Conservation (phyloP, 2,329 filamentous ascomycete genomes). For the Xylariaceae sp. region DNA sequence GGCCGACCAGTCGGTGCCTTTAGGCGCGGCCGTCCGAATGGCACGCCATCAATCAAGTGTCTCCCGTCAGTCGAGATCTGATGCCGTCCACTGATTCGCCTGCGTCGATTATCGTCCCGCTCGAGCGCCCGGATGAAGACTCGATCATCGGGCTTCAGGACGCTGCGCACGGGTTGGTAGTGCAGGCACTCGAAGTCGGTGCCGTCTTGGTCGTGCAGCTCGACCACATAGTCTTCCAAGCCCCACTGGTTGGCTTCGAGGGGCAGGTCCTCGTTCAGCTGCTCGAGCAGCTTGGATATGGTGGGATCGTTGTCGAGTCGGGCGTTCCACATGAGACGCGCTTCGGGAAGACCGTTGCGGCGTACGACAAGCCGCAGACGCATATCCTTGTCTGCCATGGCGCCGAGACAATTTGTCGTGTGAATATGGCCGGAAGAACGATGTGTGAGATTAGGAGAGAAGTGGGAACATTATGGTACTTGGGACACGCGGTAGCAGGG, state of each 20-base stretch:
- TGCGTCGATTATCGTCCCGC: conserved; percentile 67
- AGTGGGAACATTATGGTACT: too few species aligned
- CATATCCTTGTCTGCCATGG: conserved; percentile 43
- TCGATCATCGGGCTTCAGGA: conserved; percentile 80
- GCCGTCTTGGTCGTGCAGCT: conserved; percentile 55
- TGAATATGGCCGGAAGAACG: too few species aligned
- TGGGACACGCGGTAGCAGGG: too few species aligned
- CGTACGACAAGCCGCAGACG: conserved; percentile 70
- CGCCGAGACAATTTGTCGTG: neutral
- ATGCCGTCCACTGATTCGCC: conserved; percentile 69
- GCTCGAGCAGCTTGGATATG: conserved; percentile 69
- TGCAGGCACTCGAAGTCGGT: conserved; percentile 80
- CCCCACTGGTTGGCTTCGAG: conserved; percentile 81
- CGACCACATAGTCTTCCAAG: conserved; percentile 83
- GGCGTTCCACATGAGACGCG: conserved; percentile 68
- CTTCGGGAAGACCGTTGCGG: conserved; percentile 68
- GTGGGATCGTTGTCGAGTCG: conserved; percentile 57
- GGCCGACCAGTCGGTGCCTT: conserved; percentile 58
- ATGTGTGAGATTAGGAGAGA: too few species aligned
- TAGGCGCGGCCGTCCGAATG: conserved; percentile 73
- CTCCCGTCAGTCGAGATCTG: conserved; percentile 77
- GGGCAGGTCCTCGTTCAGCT: conserved; percentile 75
- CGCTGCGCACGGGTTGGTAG: conserved; percentile 65
- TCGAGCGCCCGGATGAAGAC: conserved; percentile 76
- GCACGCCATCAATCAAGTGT: conserved; percentile 79